phyloP scores from a whole-genome alignment of 2,329 filamentous ascomycete genomes.

The Ceratocystis albifundus region DNA sequence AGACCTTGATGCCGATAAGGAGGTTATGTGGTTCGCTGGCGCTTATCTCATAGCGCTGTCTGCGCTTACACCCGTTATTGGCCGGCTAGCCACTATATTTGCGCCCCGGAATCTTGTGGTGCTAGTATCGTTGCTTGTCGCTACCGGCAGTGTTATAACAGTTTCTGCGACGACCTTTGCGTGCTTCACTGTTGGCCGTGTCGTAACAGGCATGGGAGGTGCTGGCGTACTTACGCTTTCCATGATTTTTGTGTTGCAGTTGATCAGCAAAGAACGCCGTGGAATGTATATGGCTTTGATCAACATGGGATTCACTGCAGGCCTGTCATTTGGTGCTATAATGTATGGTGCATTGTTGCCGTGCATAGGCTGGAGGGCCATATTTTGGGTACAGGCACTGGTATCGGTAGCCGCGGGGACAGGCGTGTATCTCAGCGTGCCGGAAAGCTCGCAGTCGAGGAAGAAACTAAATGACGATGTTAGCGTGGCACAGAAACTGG shows the following conservation, averaged over 20 bases:
- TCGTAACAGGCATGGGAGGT: constrained; percentile 55
- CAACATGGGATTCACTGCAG: constrained; percentile 61
- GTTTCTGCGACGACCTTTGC: constrained; percentile 47
- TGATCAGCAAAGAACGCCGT: constrained; percentile 53
- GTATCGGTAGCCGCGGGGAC: constrained; percentile 49
- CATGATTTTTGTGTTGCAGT: constrained; percentile 64
- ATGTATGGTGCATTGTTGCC: constrained; percentile 55
- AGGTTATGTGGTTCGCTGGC: constrained; percentile 70
- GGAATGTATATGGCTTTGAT: constrained; percentile 64
- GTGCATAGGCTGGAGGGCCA: constrained; percentile 41
- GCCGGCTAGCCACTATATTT: constrained; percentile 64
- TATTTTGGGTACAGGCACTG: constrained; percentile 65
- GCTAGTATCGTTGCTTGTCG: constrained; percentile 45
- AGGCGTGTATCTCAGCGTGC: constrained; percentile 54
- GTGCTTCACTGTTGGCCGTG: constrained; percentile 57
- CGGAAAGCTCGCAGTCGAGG: constrained; percentile 28
- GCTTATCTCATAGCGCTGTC: constrained; percentile 56
- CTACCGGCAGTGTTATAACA: constrained; percentile 53
- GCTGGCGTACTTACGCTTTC: constrained; percentile 62
- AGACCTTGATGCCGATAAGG: constrained; percentile 61
- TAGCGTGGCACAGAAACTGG: constrained; percentile 40
- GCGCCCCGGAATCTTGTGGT: constrained; percentile 55
- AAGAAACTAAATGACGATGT: neutral
- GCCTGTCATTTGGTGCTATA: constrained; percentile 59
- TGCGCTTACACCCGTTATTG: constrained; percentile 54